Evolutionary conservation across 805 yeast species (phyloP).

Genomic region (Starmerella riodocensis): DNA sequence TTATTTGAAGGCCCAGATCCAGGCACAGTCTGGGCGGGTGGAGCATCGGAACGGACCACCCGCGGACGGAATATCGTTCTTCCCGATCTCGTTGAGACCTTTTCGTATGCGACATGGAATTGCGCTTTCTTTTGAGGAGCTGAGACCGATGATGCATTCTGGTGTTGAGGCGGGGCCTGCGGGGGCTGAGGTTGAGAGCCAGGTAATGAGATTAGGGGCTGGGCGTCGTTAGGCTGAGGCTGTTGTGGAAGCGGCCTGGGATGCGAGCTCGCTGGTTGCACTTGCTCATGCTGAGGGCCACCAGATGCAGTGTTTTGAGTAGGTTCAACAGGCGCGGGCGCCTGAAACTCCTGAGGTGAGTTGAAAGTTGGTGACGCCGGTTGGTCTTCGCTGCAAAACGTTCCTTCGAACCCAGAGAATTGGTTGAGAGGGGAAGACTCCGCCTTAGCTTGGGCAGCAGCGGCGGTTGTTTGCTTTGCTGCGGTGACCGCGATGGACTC

Average conservation of each 20-base stretch:
- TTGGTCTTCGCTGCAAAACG: conserved; percentile 11
- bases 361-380: conserved; percentile 10
- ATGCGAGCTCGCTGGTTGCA: too few species aligned
- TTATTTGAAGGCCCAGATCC: not conserved
- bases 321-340: not conserved
- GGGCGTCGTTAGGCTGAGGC: too few species aligned
- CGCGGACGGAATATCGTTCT: conserved; percentile 14
- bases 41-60: conserved; percentile 8
- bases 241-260: too few species aligned
- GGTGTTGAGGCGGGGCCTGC: not conserved
- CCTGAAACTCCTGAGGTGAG: not conserved
- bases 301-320: not conserved
- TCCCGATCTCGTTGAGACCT: conserved; percentile 13
- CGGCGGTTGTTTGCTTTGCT: conserved; percentile 10
- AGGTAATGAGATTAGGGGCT: too few species aligned
- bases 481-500: conserved; percentile 11
- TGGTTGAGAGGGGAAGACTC: conserved; percentile 8
- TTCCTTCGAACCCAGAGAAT: conserved; percentile 17
- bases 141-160: not conserved
- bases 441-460: not conserved
- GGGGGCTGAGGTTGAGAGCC: not conserved
- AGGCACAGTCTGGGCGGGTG: not conserved
- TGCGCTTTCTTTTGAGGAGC: conserved; percentile 6
- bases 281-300: not conserved
- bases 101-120: conserved; percentile 17